Conservation (phyloP, 2,329 filamentous ascomycete genomes). For the Microsporum canis region DNA sequence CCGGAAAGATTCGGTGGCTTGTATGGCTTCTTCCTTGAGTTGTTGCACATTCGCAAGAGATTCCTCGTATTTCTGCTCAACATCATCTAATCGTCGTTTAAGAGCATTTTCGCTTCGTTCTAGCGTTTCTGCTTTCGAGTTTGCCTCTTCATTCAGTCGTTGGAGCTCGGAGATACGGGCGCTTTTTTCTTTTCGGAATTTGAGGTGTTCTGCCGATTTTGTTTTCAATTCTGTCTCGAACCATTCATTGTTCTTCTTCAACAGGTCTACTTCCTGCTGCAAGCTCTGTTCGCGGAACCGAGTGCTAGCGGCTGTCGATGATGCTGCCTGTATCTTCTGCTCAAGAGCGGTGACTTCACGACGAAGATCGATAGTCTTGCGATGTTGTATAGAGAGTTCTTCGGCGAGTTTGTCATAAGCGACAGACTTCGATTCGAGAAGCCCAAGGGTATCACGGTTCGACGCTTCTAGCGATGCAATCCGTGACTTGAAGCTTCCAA, state of each 20-base stretch:
- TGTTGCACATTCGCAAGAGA: conserved; percentile 70
- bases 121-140: conserved; percentile 62
- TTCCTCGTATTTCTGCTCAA: conserved; percentile 79
- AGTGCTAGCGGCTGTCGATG: conserved; percentile 65
- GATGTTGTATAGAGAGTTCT: conserved; percentile 78
- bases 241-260: conserved; percentile 87
- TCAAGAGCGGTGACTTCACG: conserved; percentile 73
- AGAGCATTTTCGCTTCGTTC: conserved; percentile 70
- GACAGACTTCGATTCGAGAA: conserved; percentile 79
- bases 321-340: conserved; percentile 70
- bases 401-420: conserved; percentile 76
- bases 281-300: conserved; percentile 86
- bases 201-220: conserved; percentile 74
- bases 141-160: conserved; percentile 75
- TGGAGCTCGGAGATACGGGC: conserved; percentile 80
- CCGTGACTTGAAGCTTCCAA: conserved; percentile 66
- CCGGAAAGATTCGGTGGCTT: conserved; percentile 74
- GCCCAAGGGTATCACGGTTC: conserved; percentile 77
- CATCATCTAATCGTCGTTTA: conserved; percentile 67
- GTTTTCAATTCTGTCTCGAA: conserved; percentile 84
- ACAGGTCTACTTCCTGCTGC: conserved; percentile 78
- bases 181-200: conserved; percentile 89
- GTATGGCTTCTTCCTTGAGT: conserved; percentile 69
- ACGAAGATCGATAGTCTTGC: conserved; percentile 72
- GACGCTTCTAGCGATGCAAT: conserved; percentile 80